Conservation (phyloP, 371 early-diverging fungal species). For the Mortierella sp. region DNA sequence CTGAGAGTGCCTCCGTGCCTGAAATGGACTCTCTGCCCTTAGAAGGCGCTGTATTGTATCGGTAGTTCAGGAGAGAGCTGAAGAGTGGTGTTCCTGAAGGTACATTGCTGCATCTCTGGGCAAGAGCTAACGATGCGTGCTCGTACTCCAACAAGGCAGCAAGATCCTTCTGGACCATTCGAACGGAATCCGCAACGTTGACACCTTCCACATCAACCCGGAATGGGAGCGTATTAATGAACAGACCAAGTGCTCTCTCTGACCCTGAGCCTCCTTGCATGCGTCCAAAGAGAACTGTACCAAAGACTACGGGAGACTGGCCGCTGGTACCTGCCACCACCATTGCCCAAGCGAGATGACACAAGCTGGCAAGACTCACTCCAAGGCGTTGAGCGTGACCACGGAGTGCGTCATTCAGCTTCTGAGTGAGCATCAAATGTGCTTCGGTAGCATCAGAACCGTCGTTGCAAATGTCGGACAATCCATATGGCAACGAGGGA, state of each 20-base stretch:
- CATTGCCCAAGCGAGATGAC: slow-evolving; percentile 16
- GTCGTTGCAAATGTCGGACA: background rate
- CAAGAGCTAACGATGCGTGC: too few species aligned
- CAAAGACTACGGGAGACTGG: slow-evolving; percentile 24
- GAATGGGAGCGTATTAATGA: slow-evolving; percentile 30
- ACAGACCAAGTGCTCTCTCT: slow-evolving; percentile 16
- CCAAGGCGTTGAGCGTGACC: slow-evolving; percentile 13
- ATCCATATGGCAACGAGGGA: slow-evolving; percentile 23
- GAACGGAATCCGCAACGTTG: too few species aligned
- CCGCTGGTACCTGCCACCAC: slow-evolving; percentile 21
- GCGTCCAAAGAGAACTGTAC: slow-evolving; percentile 22
- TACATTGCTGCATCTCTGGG: too few species aligned
- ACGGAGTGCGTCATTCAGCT: slow-evolving; percentile 19
- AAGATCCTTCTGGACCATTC: too few species aligned
- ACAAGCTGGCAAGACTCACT: slow-evolving; percentile 22
- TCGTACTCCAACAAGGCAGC: too few species aligned
- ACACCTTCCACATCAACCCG: slow-evolving; percentile 11
- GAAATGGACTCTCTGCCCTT: too few species aligned
- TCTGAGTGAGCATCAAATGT: slow-evolving; percentile 16
- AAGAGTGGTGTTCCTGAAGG: too few species aligned
- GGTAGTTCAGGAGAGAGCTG: too few species aligned
- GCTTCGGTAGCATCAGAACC: slow-evolving; percentile 1
- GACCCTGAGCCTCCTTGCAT: background rate
- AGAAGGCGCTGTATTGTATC: too few species aligned
- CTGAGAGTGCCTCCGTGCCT: too few species aligned